A percentile compares a stretch with the other conserved stretches of the same genome.
phyloP scores from a whole-genome alignment of 371 early-diverging fungal species.

The Mucor sp. region DNA sequence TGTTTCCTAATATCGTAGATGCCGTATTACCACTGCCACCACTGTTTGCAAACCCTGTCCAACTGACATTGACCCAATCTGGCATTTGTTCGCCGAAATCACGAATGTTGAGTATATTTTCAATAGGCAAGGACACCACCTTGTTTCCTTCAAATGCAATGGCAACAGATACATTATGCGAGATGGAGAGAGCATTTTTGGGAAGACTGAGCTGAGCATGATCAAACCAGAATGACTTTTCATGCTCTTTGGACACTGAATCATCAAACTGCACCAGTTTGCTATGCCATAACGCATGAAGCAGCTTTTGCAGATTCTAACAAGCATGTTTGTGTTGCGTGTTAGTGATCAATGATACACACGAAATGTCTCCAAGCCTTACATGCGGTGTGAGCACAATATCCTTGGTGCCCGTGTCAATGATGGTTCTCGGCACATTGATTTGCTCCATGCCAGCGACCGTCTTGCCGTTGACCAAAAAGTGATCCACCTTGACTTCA shows the following conservation, averaged over 20 bases:
- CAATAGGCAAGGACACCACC: slow-evolving; percentile 6
- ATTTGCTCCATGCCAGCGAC: slow-evolving; percentile 5
- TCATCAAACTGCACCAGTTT: slow-evolving; percentile 14
- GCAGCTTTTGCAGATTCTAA: slow-evolving; percentile 9
- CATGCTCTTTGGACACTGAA: slow-evolving; percentile 10
- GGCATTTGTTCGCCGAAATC: not conserved
- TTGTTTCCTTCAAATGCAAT: slow-evolving; percentile 13
- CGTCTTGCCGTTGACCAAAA: slow-evolving; percentile 3
- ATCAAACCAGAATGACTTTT: slow-evolving; percentile 12
- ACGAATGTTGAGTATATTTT: slow-evolving; percentile 9
- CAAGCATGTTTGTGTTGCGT: too few relatives aligned
- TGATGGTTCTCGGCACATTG: slow-evolving; percentile 12
- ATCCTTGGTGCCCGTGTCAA: slow-evolving; percentile 12
- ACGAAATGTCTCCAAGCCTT: not conserved
- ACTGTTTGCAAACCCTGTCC: slow-evolving; percentile 5
- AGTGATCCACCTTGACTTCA: slow-evolving; percentile 7
- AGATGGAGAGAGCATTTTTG: not conserved
- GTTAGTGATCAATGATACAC: too few relatives aligned
- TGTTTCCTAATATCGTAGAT: slow-evolving; percentile 10
- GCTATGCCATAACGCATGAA: slow-evolving; percentile 11
- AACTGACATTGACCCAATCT: slow-evolving; percentile 12
- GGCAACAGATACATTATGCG: slow-evolving; percentile 4
- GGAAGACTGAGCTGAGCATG: slow-evolving; percentile 5
- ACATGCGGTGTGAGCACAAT: slow-evolving; percentile 4
- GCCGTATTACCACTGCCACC: slow-evolving; percentile 3